Base-by-base conservation (phyloP, 768 basidiomycete genomes). In the Mrakia frigida region DNA sequence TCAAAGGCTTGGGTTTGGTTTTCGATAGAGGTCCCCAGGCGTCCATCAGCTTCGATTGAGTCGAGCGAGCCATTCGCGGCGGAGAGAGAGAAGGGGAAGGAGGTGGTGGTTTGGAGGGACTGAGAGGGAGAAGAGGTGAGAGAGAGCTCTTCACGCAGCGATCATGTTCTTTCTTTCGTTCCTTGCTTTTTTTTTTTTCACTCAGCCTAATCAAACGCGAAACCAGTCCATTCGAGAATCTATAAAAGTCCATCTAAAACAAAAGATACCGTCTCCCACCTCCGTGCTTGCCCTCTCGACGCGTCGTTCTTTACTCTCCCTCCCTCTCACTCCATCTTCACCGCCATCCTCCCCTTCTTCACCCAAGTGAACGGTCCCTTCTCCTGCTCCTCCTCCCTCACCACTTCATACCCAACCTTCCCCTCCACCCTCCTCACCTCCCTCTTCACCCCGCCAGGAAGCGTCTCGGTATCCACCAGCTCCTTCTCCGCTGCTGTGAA, bases 281-380 rank as follows among this genome's bases (percentile, higher is more conserved):
- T n/a, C n/a, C n/a, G n/a, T n/a, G n/a, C n/a, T n/a, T n/a, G n/a
- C n/a, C n/a, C n/a, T n/a, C 21, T 56, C 25, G 25, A 56, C 56
- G 9, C 56, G 28, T 56, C 56, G 4, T n/a, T n/a, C 53, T n/a
- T 21, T 53, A 14, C 25, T 9, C 2, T 6, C 28, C 10, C 56
- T 28, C 10, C 28, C 61, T 63, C 65, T 68, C 65, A 68, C 35
- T 68, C 65, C 35, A 39, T 39, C 37, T 25, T 37, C 39, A 68
- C 35, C 65, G 25, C 37, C 65, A 23, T 33, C 31, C 65, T 72
- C 50, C 53, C 31, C 63, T 43, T 72, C 25, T 43, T 53, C 4
- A 72, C 46, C 76, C 76, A 77, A n/a, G 60, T 73, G 52, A 77
- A 77, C 50, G 76, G 70, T 23, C 76, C 74, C 23, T 52, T 25